Evolutionary conservation across 1,284 basidiomycete species (phyloP).

Genomic region (Tilletiopsis washingtonensis): DNA sequence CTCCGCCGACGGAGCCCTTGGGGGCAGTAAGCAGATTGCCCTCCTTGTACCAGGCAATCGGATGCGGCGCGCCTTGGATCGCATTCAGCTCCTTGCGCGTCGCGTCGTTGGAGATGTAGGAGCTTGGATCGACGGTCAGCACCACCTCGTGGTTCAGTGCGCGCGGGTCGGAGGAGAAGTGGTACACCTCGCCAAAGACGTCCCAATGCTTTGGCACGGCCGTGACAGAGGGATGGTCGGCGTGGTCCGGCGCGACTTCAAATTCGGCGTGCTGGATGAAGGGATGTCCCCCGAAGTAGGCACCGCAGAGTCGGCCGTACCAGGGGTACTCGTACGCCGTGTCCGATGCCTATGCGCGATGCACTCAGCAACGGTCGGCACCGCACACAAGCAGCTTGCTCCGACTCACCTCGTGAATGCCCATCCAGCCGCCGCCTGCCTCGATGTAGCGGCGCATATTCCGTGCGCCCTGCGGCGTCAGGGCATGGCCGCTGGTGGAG

Average conservation of each 20-base stretch:
- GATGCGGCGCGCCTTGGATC: conserved; percentile 24
- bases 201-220: conserved; percentile 25
- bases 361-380: no score
- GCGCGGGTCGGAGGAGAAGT: conserved; percentile 25
- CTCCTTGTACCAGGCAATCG: conserved; percentile 39
- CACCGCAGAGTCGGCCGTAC: conserved; percentile 32
- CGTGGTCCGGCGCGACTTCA: conserved; percentile 17
- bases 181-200: conserved; percentile 36
- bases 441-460: conserved; percentile 29
- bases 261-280: conserved; percentile 18
- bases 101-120: conserved; percentile 22
- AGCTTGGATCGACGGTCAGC: conserved; percentile 22
- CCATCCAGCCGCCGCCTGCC: conserved; percentile 33
- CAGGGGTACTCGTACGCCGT: conserved; percentile 23
- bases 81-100: conserved; percentile 11
- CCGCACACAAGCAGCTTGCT: no score
- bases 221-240: conserved; percentile 22
- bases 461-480: conserved; percentile 16
- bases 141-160: conserved; percentile 23
- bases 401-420: conserved; percentile 26
- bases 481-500: conserved; percentile 24
- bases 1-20: conserved; percentile 21
- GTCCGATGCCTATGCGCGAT: conserved; percentile 12
- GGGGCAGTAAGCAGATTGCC: conserved; percentile 22
- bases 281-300: conserved; percentile 33